These are phyloP conservation scores for Penicillium turbatum DNA, from an alignment of 495 filamentous ascomycete genomes.

Conservation along the genomic window DNA sequence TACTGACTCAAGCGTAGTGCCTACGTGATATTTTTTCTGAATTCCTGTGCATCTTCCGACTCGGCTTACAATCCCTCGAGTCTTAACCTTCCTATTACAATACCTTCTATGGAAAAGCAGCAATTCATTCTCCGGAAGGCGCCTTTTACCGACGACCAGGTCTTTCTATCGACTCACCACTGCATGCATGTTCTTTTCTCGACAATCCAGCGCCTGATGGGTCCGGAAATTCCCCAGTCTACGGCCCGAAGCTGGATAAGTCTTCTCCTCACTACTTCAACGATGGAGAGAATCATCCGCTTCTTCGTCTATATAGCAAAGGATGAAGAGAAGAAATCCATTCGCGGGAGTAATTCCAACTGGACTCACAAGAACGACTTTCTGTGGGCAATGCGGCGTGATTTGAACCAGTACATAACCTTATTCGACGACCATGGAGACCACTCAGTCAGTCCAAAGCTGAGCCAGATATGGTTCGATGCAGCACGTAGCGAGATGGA, in stretches of 20 bases:
- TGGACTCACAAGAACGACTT: conserved; percentile 30
- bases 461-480: conserved; percentile 28
- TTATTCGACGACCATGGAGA: background rate
- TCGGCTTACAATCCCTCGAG: conserved; percentile 1
- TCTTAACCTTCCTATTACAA: background rate
- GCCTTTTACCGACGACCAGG: conserved; percentile 25
- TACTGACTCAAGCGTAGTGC: conserved; percentile 15
- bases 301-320: conserved; percentile 25
- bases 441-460: background rate
- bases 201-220: conserved; percentile 27
- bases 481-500: conserved; percentile 25
- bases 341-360: background rate
- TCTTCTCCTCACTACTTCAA: conserved; percentile 29
- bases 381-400: conserved; percentile 26
- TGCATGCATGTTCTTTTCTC: conserved; percentile 27
- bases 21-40: conserved; percentile 30
- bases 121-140: conserved; percentile 24
- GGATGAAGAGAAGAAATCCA: conserved; percentile 13
- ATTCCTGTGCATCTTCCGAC: conserved; percentile 15
- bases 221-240: conserved; percentile 23
- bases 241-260: conserved; percentile 27
- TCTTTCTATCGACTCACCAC: conserved; percentile 28
- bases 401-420: conserved; percentile 22
- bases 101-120: conserved; percentile 11
- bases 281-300: conserved; percentile 22